Evolutionary conservation across 805 yeast genomes (phyloP).

Genomic region (Spathaspora sp.): DNA sequence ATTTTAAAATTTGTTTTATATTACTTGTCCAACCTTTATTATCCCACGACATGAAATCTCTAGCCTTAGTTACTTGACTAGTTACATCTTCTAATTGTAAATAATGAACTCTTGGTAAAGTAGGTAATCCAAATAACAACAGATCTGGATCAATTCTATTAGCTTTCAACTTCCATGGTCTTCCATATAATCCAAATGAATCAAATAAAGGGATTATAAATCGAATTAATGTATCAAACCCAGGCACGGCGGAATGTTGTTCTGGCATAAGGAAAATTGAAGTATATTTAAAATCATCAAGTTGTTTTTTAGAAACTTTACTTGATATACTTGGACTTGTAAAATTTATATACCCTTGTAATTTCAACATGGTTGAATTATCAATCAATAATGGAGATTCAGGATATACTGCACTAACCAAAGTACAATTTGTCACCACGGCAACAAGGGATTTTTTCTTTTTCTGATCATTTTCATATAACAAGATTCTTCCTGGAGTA

Average conservation of each 20-base stretch:
- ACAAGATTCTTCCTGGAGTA: slow-evolving; percentile 64
- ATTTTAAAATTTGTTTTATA: slow-evolving; percentile 26
- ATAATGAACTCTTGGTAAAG: slow-evolving; percentile 43
- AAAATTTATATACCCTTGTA: slow-evolving; percentile 77
- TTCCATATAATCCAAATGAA: slow-evolving; percentile 43
- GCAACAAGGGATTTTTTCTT: slow-evolving; percentile 75
- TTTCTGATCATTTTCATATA: slow-evolving; percentile 80
- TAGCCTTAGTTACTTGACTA: slow-evolving; percentile 13
- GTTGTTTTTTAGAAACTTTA: slow-evolving; percentile 28
- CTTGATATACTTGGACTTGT: slow-evolving; percentile 34
- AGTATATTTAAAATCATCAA: slow-evolving; percentile 36
- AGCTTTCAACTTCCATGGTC: slow-evolving; percentile 41
- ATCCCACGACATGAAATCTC: slow-evolving; percentile 35
- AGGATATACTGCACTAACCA: slow-evolving; percentile 91
- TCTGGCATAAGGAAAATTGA: slow-evolving; percentile 44
- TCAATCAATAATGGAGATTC: slow-evolving; percentile 78
- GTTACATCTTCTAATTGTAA: slow-evolving; percentile 30
- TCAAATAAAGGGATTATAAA: slow-evolving; percentile 39
- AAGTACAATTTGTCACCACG: slow-evolving; percentile 60
- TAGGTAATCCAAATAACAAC: slow-evolving; percentile 42
- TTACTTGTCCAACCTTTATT: slow-evolving; percentile 30
- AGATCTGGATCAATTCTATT: slow-evolving; percentile 39
- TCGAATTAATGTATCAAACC: slow-evolving; percentile 46
- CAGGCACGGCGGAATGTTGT: slow-evolving; percentile 44
- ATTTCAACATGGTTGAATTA: slow-evolving; percentile 80